Evolutionary conservation across 1,284 basidiomycete genomes (phyloP).

Genomic region (Melampsora larici-populina): DNA sequence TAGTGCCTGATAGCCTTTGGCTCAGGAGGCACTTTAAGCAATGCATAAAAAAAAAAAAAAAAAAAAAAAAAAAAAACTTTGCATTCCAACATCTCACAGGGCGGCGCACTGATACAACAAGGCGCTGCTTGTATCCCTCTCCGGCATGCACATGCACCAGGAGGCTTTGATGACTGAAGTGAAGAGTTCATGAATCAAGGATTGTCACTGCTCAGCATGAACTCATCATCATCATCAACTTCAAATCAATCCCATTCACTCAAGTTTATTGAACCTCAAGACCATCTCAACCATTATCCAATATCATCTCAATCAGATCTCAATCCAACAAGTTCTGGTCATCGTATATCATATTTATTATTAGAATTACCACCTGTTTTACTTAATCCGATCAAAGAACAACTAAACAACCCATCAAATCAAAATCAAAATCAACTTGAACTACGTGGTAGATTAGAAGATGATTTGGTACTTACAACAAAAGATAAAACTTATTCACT

Average conservation of each 20-base stretch:
- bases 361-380: slow-evolving; percentile 33
- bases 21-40: no score
- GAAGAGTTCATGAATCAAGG: no score
- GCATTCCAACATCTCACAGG: no score
- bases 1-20: no score
- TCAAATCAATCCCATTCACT: not conserved
- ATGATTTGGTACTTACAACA: slow-evolving; percentile 37
- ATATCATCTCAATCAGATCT: not conserved
- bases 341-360: slow-evolving; percentile 31
- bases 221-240: not conserved
- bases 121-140: no score
- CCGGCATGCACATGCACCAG: no score
- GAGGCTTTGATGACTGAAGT: no score
- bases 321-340: not conserved
- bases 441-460: slow-evolving; percentile 33
- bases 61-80: no score
- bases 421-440: slow-evolving; percentile 14
- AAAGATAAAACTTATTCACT: slow-evolving; percentile 30
- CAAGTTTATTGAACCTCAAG: not conserved
- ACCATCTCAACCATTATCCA: not conserved
- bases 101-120: no score
- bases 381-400: slow-evolving; percentile 26
- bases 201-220: no score
- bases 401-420: not conserved
- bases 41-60: no score